phyloP scores from a whole-genome alignment of 495 filamentous ascomycete species.

The Elasticomyces elasticus region DNA sequence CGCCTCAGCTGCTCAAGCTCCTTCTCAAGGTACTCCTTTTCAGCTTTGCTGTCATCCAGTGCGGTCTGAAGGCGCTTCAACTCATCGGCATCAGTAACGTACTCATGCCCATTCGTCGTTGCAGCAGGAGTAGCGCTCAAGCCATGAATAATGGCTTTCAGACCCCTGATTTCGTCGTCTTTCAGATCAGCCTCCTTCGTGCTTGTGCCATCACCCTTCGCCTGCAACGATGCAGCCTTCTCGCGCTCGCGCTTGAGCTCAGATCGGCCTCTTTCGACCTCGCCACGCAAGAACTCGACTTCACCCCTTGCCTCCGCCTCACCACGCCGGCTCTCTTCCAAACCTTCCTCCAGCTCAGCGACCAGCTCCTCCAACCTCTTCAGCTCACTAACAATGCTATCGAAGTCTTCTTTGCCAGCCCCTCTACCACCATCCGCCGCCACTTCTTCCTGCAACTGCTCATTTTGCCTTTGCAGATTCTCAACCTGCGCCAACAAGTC shows the following conservation, averaged over 20 bases:
- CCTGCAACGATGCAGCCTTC: slow-evolving; percentile 59
- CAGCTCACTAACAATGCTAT: slow-evolving; percentile 77
- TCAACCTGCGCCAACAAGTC: slow-evolving; percentile 79
- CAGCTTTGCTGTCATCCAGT: slow-evolving; percentile 60
- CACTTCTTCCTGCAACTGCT: slow-evolving; percentile 28
- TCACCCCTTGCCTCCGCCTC: slow-evolving; percentile 94
- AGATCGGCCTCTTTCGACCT: slow-evolving; percentile 86
- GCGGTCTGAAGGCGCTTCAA: slow-evolving; percentile 45
- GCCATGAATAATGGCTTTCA: slow-evolving; percentile 97
- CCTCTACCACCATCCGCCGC: background rate
- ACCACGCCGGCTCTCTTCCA: slow-evolving; percentile 91
- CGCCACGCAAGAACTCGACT: slow-evolving; percentile 89
- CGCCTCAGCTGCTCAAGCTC: slow-evolving; percentile 58
- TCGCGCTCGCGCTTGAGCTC: slow-evolving; percentile 87
- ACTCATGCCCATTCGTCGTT: slow-evolving; percentile 25
- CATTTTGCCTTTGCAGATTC: slow-evolving; percentile 67
- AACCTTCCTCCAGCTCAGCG: slow-evolving; percentile 88
- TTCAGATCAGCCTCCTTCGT: slow-evolving; percentile 81
- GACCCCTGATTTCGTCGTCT: slow-evolving; percentile 90
- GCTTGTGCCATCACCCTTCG: slow-evolving; percentile 30
- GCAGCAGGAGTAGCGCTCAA: slow-evolving; percentile 43
- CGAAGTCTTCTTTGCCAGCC: slow-evolving; percentile 54
- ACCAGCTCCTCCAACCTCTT: slow-evolving; percentile 95
- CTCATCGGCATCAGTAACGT: slow-evolving; percentile 36
- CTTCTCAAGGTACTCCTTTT: slow-evolving; percentile 75